A percentile compares a stretch with the other conserved stretches of the same genome.
phyloP scores from a whole-genome alignment of 2,329 filamentous ascomycete species.

The Pseudonectria foliicola region DNA sequence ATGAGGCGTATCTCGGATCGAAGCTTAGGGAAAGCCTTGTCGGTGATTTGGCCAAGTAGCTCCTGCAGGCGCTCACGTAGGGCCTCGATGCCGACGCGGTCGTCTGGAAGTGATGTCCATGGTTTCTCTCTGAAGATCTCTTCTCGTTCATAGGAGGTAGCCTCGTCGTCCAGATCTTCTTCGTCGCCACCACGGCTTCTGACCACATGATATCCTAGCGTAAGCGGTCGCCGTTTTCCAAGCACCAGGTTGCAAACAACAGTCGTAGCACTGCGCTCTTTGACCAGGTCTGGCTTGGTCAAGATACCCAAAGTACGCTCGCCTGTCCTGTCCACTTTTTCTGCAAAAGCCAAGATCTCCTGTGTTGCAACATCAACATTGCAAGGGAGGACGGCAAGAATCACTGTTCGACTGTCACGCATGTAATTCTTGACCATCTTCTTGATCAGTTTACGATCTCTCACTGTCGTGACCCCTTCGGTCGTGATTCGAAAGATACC shows the following conservation, averaged over 20 bases:
- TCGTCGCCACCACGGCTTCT: constrained; percentile 33
- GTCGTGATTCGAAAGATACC: constrained; percentile 36
- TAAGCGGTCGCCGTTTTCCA: constrained; percentile 28
- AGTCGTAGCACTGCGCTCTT: constrained; percentile 26
- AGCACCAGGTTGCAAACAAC: constrained; percentile 29
- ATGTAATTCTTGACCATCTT: constrained; percentile 37
- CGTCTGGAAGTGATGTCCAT: constrained; percentile 23
- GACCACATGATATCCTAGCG: constrained; percentile 36
- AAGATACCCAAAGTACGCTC: constrained; percentile 34
- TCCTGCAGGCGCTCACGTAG: constrained; percentile 24
- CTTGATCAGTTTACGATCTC: constrained; percentile 31
- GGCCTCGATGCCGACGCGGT: constrained; percentile 21
- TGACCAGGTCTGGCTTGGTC: constrained; percentile 51
- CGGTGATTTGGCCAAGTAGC: constrained; percentile 29
- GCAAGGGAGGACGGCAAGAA: constrained; percentile 31
- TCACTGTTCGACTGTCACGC: constrained; percentile 34
- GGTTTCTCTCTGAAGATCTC: constrained; percentile 23
- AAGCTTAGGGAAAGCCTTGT: constrained; percentile 20
- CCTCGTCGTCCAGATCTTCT: no score
- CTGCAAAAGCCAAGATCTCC: constrained; percentile 22
- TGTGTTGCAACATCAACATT: constrained; percentile 26
- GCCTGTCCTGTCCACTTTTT: constrained; percentile 25
- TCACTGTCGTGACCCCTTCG: constrained; percentile 31
- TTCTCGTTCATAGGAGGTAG: no score
- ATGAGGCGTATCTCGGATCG: constrained; percentile 13